Percentiles rank a stretch among this genome's conserved stretches.
Evolutionary conservation across 202 grass and related monocot genomes (phyloP).

Genomic region (Setaria italica): DNA sequence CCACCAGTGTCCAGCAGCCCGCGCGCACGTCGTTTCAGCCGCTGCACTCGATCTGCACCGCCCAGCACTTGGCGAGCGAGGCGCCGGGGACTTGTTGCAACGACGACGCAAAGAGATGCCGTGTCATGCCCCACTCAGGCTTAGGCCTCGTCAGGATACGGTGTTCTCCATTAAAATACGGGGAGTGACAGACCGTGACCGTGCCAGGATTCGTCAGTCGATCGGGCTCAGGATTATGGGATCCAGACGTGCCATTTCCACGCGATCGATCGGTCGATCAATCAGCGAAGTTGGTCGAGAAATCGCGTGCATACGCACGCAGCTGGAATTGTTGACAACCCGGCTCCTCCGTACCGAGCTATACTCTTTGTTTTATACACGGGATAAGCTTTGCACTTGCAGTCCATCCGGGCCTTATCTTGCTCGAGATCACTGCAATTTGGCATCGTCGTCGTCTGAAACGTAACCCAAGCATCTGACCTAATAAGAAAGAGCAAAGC

Average conservation of each 20-base stretch:
- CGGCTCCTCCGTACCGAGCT: neutral
- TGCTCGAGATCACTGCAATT: neutral
- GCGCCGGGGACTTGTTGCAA: no score
- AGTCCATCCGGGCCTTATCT: conserved; percentile 7
- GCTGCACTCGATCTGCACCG: no score
- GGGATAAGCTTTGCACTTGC: neutral
- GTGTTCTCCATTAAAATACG: neutral
- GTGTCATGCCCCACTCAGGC: no score
- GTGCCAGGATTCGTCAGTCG: conserved; percentile 15
- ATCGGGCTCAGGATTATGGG: neutral
- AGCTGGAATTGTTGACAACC: neutral
- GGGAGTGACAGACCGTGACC: neutral
- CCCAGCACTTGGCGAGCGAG: no score
- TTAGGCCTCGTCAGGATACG: no score
- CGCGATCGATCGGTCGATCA: neutral
- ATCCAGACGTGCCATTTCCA: neutral
- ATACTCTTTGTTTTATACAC: neutral
- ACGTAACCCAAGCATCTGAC: conserved; percentile 40
- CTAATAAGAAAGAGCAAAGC: conserved; percentile 3
- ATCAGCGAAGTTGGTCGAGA: neutral
- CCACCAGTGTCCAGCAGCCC: neutral
- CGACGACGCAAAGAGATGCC: no score
- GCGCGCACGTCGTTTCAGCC: no score
- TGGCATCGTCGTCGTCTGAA: conserved; percentile 4
- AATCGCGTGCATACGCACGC: neutral